Conservation (phyloP, 2,329 filamentous ascomycete species). For the Xylaria sp. region DNA sequence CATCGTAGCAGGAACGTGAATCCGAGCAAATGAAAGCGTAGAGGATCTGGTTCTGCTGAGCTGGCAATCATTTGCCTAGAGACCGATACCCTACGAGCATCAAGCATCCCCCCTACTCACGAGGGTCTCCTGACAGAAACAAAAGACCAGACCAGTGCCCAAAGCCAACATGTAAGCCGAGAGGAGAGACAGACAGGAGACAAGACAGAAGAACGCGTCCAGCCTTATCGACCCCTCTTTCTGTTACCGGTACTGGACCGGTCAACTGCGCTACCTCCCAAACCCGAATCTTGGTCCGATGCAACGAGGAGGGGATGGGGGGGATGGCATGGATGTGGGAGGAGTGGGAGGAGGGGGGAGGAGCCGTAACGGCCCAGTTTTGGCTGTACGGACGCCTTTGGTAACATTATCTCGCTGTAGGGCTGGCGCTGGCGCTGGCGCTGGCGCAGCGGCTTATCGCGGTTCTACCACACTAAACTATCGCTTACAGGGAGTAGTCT, state of each 20-base stretch:
- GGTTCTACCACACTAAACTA: neutral
- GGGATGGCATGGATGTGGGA: neutral
- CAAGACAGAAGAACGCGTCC: slow-evolving; percentile 4
- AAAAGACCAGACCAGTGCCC: too few relatives aligned
- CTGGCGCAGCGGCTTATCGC: slow-evolving; percentile 10
- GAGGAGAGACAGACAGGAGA: neutral
- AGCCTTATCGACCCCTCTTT: slow-evolving; percentile 6
- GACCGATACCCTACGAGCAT: too few relatives aligned
- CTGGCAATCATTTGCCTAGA: slow-evolving; percentile 11
- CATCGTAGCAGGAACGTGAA: too few relatives aligned
- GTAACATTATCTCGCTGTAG: slow-evolving; percentile 12
- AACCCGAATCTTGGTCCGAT: slow-evolving; percentile 3
- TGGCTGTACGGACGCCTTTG: neutral
- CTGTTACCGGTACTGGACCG: neutral
- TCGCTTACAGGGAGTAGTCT: neutral
- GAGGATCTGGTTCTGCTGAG: slow-evolving; percentile 12
- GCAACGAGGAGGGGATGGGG: neutral
- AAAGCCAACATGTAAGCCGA: neutral
- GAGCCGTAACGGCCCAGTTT: slow-evolving; percentile 1
- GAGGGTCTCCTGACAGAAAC: neutral
- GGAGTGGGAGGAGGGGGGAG: neutral
- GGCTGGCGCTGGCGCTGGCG: slow-evolving; percentile 13
- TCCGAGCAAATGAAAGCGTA: neutral
- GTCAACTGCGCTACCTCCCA: neutral
- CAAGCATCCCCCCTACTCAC: neutral